A percentile compares a stretch with the other conserved stretches of the same genome.
phyloP scores from a whole-genome alignment of 169 alveolate species.

The Eimeria necatrix region DNA sequence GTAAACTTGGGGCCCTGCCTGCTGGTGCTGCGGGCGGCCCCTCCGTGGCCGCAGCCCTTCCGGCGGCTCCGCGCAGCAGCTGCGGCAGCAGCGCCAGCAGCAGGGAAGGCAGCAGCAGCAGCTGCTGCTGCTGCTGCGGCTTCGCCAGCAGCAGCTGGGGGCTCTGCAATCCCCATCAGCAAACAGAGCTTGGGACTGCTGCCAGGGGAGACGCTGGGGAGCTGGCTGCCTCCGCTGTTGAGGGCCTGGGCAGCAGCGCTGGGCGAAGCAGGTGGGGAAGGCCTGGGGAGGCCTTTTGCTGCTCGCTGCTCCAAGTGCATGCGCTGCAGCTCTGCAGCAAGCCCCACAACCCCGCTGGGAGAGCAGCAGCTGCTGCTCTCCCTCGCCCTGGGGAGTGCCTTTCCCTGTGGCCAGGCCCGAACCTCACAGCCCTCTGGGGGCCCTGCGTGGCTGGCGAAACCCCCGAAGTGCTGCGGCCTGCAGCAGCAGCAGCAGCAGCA shows the following conservation, averaged over 20 bases:
- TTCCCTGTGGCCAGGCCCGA: background rate
- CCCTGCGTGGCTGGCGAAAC: background rate
- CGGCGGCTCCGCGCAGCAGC: background rate
- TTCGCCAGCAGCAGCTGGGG: constrained; percentile 6
- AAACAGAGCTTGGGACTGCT: constrained; percentile 12
- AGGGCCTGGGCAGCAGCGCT: constrained; percentile 12
- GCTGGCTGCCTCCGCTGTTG: constrained; percentile 18
- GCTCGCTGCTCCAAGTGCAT: constrained; percentile 29
- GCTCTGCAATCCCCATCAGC: background rate
- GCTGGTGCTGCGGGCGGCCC: background rate
- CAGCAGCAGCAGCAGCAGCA: constrained; percentile 33
- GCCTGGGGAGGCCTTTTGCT: background rate
- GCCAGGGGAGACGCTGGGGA: constrained; percentile 22
- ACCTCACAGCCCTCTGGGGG: background rate
- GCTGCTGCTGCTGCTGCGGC: background rate
- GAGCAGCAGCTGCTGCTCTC: constrained; percentile 54
- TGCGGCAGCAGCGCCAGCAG: background rate
- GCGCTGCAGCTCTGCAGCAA: constrained; percentile 1
- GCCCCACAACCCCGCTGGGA: background rate
- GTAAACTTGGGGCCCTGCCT: constrained; percentile 42
- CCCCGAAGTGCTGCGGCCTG: background rate
- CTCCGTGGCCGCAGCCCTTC: constrained; percentile 3
- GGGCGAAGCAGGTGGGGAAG: background rate
- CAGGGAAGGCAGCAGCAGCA: constrained; percentile 10
- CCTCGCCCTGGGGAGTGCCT: background rate